Conservation (phyloP, 768 basidiomycete genomes). For the Amanita exitialis region DNA sequence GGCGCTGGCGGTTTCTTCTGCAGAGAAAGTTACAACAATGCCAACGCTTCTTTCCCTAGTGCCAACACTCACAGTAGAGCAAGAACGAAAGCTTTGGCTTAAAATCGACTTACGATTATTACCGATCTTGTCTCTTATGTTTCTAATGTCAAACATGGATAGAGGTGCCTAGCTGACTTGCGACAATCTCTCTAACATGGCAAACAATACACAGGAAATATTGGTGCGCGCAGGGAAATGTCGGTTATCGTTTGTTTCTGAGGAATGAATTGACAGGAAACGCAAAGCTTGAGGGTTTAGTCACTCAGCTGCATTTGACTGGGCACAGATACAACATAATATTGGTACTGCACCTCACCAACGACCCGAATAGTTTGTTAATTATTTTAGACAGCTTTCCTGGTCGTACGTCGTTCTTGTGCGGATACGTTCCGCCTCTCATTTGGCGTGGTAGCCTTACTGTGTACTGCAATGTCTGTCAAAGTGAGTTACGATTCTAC, state of each 20-base stretch:
- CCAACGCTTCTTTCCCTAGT: too few relatives aligned
- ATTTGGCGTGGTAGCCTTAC: too few relatives aligned
- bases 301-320: constrained; percentile 42
- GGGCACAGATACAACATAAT: constrained; percentile 59
- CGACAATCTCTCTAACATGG: neutral
- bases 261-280: constrained; percentile 30
- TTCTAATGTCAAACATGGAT: constrained; percentile 54
- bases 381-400: too few relatives aligned
- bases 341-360: constrained; percentile 26
- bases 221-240: neutral
- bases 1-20: too few relatives aligned
- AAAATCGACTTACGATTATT: constrained; percentile 50
- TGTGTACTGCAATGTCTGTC: too few relatives aligned
- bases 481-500: neutral
- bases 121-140: constrained; percentile 50
- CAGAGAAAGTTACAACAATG: too few relatives aligned
- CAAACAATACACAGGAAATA: neutral
- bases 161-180: constrained; percentile 28
- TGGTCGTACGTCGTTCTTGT: too few relatives aligned
- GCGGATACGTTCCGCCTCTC: too few relatives aligned
- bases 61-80: constrained; percentile 13
- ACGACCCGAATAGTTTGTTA: too few relatives aligned
- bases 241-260: neutral
- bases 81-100: constrained; percentile 44
- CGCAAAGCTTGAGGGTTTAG: constrained; percentile 55